Percentiles rank a stretch among this genome's conserved stretches.
Evolutionary conservation across 169 alveolate genomes (phyloP).

Genomic region (Condylostoma magnum): DNA sequence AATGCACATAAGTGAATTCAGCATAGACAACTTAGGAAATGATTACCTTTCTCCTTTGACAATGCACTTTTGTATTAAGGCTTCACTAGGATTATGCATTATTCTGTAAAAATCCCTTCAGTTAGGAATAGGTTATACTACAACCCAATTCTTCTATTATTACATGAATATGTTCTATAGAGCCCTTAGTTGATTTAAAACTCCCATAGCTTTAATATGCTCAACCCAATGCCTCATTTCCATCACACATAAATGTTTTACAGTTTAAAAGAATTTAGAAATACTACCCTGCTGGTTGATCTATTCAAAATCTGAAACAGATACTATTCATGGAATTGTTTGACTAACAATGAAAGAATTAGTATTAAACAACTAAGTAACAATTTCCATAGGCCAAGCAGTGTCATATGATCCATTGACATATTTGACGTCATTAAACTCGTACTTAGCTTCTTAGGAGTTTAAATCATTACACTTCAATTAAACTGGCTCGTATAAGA

Average conservation of each 20-base stretch:
- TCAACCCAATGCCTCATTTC: conserved; percentile 43
- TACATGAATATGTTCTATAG: conserved; percentile 33
- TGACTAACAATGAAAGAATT: conserved; percentile 64
- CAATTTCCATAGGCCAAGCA: conserved; percentile 66
- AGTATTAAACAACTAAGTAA: conserved; percentile 64
- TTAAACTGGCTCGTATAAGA: conserved; percentile 59
- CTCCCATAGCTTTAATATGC: conserved; percentile 32
- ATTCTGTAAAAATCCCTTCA: conserved; percentile 44
- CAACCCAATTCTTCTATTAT: conserved; percentile 52
- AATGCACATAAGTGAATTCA: conserved; percentile 21
- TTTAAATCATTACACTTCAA: conserved; percentile 51
- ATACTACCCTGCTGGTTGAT: conserved; percentile 43
- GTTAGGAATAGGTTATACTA: conserved; percentile 53
- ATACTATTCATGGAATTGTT: conserved; percentile 61
- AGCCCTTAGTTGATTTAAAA: conserved; percentile 14
- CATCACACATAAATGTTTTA: conserved; percentile 35
- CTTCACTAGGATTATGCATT: conserved; percentile 44
- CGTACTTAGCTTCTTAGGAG: conserved; percentile 46
- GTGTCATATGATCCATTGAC: conserved; percentile 59
- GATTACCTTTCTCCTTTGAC: conserved; percentile 30
- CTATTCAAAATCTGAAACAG: conserved; percentile 37
- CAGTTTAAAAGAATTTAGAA: conserved; percentile 17
- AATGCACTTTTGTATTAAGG: conserved; percentile 34
- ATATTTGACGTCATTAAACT: conserved; percentile 20
- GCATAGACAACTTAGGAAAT: conserved; percentile 20